Evolutionary conservation across 2,329 filamentous ascomycete genomes (phyloP), one percentile per base, ranked within the genome.

Genomic region (Cytospora mali): DNA sequence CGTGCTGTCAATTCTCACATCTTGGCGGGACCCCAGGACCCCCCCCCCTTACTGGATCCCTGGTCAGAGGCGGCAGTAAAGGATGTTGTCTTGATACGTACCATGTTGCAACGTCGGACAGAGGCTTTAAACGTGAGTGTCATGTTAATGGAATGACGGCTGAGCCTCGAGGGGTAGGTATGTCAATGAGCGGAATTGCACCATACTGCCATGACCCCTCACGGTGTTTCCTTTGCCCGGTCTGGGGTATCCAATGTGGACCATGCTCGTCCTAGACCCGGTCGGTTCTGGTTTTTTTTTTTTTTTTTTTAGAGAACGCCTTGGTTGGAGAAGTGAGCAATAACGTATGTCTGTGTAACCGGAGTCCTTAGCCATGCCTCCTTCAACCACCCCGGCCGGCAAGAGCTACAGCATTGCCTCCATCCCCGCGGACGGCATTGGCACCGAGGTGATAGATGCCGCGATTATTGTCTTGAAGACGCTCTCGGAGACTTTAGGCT

Each of bases 391-490:
- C 18, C 53, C 31, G 7, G 61, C 64, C 18, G 29, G 52, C 25
- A 65, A 63, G 25, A 63, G 56, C 61, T 65, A 84, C 71, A 79
- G 76, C 68, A 83, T 88, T 66, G 82, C 85, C 62, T 82, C 84
- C 27, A 86, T 89, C 65, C 82, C 86, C 9, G 84, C 84, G 16
- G 85, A 89, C 70, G 85, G 87, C 28, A 88, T 89, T 56, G 86
- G 87, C 29, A 78, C 79, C 2, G 86, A 89, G 71, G 85, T 89
- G n/a, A 80, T 88, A 33, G 76, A 80, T 29, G 84, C 84, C 2
- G 81, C 84, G 4, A 83, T 90, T 10, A 77, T 81, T 49, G 88
- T 88, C 0, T 74, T 91, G 56, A 79, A 86, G 65, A 79, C 80
- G 16, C 72, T 88, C 1, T 76, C 79, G 5, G 71, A 77, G 35